Evolutionary conservation across 2,329 filamentous ascomycete species (phyloP).

Genomic region (Cryphonectria carpinicola): DNA sequence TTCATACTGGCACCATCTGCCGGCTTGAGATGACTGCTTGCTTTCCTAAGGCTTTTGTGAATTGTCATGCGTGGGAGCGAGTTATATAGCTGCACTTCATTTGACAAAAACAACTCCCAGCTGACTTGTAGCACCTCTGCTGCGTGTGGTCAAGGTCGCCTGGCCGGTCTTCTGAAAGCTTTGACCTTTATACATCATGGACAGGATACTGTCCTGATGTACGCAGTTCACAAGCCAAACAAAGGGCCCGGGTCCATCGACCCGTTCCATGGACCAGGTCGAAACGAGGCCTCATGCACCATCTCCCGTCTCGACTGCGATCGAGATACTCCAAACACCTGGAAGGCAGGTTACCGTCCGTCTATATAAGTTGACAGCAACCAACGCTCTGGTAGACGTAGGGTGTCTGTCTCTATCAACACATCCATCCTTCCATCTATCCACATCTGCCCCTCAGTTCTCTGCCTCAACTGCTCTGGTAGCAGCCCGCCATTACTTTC

Average conservation of each 20-base stretch:
- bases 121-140: background rate
- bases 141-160: background rate
- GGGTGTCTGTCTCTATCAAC: background rate
- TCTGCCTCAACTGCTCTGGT: constrained; percentile 2
- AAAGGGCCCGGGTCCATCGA: background rate
- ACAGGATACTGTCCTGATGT: background rate
- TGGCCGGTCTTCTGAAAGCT: background rate
- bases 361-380: constrained; percentile 3
- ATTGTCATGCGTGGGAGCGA: background rate
- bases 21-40: background rate
- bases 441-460: background rate
- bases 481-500: background rate
- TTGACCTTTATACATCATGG: background rate
- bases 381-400: background rate
- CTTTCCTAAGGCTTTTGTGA: no score
- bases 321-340: background rate
- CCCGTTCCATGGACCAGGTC: background rate
- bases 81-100: background rate
- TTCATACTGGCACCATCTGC: background rate
- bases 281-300: background rate
- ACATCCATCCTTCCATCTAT: background rate
- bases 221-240: background rate
- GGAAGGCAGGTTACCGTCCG: background rate
- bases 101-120: background rate
- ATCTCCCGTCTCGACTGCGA: background rate